Evolutionary conservation across 495 filamentous ascomycete species (phyloP).

Genomic region (Penicillium alfredii): DNA sequence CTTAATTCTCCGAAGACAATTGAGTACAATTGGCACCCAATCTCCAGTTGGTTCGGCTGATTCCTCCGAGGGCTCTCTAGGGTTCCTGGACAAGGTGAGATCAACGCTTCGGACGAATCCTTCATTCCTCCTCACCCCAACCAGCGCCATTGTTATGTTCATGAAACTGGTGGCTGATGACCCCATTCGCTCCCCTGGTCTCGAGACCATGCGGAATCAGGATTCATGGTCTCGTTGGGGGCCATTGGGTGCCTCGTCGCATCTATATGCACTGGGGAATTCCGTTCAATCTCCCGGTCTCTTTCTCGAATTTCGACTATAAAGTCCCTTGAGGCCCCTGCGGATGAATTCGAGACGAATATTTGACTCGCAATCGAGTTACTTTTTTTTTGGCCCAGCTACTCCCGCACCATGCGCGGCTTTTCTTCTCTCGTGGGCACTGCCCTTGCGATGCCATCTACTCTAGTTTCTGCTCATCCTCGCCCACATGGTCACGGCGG

Average conservation of each 20-base stretch:
- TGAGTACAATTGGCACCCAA: no score
- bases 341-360: conserved; percentile 1
- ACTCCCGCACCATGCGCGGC: conserved; percentile 6
- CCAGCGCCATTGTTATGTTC: not conserved
- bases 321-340: not conserved
- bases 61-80: no score
- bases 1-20: not conserved
- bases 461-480: no score
- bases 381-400: conserved; percentile 2
- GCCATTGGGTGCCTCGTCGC: not conserved
- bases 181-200: not conserved
- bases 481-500: no score
- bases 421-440: conserved; percentile 7
- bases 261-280: no score
- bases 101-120: not conserved
- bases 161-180: conserved; percentile 7
- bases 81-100: no score
- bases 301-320: no score
- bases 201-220: conserved; percentile 1
- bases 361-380: no score
- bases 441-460: conserved; percentile 11
- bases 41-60: no score
- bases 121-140: conserved; percentile 1
- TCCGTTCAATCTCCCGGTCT: no score
- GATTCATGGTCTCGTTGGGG: conserved; percentile 2